Conservation (phyloP, 1,284 basidiomycete species). For the Tylopilus sp. region DNA sequence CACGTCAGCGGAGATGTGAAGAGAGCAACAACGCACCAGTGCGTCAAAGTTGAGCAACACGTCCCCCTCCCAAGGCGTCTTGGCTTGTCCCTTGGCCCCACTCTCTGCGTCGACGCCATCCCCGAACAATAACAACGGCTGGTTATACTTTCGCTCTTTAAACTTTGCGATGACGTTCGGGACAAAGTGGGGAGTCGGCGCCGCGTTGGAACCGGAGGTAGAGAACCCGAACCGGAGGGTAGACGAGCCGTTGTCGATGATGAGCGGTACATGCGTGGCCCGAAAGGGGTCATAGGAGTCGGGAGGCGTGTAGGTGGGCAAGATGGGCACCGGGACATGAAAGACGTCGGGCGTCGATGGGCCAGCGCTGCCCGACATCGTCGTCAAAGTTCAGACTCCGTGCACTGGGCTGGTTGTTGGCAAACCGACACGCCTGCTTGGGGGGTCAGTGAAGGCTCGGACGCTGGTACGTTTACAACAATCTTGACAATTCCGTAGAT, state of each 20-base stretch:
- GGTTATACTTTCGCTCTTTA: constrained; percentile 83
- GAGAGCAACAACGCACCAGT: constrained; percentile 58
- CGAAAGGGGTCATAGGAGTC: constrained; percentile 47
- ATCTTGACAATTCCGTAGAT: background rate
- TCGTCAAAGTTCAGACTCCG: background rate
- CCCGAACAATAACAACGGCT: constrained; percentile 80
- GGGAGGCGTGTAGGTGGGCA: constrained; percentile 24
- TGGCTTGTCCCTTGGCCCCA: constrained; percentile 73
- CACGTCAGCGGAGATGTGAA: background rate
- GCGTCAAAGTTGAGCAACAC: constrained; percentile 87
- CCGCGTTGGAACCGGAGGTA: constrained; percentile 35
- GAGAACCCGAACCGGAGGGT: constrained; percentile 89
- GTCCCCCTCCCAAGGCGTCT: constrained; percentile 88
- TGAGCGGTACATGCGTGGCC: constrained; percentile 58
- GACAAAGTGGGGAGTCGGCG: constrained; percentile 50
- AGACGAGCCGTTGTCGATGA: constrained; percentile 93
- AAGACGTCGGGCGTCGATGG: constrained; percentile 18
- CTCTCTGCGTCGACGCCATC: constrained; percentile 82
- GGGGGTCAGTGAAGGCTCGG: too few species aligned
- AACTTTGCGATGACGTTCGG: constrained; percentile 81
- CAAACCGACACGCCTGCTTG: too few species aligned
- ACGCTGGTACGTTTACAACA: background rate
- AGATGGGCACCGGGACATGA: constrained; percentile 20
- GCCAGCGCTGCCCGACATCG: constrained; percentile 15
- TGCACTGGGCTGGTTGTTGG: too few species aligned